Percentiles rank a stretch among this genome's conserved stretches.
These are phyloP conservation scores for Fusarium devonianum DNA, from an alignment of 2,329 filamentous ascomycete genomes.

Conservation along the genomic window DNA sequence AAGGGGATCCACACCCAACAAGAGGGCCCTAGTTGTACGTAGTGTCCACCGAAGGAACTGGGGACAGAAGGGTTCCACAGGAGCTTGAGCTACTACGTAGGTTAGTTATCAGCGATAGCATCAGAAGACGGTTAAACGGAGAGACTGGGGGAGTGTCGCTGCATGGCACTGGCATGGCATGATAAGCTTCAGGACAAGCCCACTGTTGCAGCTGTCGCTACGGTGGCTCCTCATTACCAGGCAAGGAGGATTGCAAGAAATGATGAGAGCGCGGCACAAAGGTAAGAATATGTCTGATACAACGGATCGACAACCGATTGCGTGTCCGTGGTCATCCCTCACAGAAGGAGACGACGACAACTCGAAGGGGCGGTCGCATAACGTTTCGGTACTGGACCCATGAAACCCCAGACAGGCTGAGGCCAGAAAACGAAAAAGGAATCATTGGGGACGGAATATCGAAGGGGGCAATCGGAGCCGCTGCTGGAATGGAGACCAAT, in stretches of 20 bases:
- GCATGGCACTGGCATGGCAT: slow-evolving; percentile 33
- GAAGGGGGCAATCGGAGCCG: slow-evolving; percentile 28
- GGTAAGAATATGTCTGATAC: slow-evolving; percentile 5
- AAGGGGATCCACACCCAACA: slow-evolving; percentile 25
- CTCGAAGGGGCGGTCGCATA: slow-evolving; percentile 22
- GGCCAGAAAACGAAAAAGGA: slow-evolving; percentile 6
- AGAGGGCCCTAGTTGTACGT: slow-evolving; percentile 9
- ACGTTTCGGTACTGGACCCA: slow-evolving; percentile 3
- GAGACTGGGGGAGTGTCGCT: slow-evolving; percentile 27
- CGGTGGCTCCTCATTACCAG: slow-evolving; percentile 25
- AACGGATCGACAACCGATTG: slow-evolving; percentile 25
- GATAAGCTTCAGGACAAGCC: slow-evolving; percentile 27
- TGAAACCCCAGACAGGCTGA: slow-evolving; percentile 13
- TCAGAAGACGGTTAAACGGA: slow-evolving; percentile 32
- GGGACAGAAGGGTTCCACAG: slow-evolving; percentile 26
- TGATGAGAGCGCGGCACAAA: neutral
- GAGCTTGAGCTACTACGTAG: slow-evolving; percentile 26
- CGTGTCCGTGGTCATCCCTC: slow-evolving; percentile 2
- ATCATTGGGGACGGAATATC: too few relatives aligned
- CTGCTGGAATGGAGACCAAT: slow-evolving; percentile 45
- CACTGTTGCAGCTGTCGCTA: slow-evolving; percentile 25
- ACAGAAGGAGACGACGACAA: slow-evolving; percentile 1
- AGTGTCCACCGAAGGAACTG: slow-evolving; percentile 9
- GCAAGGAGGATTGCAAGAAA: slow-evolving; percentile 22
- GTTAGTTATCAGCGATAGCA: slow-evolving; percentile 31